These are phyloP conservation scores for Colletotrichum gigasporum DNA, from an alignment of 2,329 filamentous ascomycete genomes.

Conservation along the genomic window DNA sequence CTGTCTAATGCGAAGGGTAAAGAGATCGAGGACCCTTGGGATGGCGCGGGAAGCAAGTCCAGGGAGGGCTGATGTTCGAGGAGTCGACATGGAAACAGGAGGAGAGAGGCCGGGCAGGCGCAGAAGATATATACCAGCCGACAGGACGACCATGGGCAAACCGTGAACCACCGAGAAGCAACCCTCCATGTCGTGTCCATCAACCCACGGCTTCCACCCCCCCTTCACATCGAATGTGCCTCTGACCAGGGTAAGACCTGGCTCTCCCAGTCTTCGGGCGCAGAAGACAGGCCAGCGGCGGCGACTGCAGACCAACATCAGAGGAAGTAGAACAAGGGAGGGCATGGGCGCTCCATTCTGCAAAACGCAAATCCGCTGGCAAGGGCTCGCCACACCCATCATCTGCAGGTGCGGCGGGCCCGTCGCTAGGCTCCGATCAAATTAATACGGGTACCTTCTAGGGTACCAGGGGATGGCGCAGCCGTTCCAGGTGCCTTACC, in stretches of 20 bases:
- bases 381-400: conserved; percentile 13
- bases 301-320: conserved; percentile 13
- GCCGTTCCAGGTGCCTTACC: background rate
- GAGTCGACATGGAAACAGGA: conserved; percentile 17
- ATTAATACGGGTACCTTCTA: background rate
- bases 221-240: no score
- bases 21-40: conserved; percentile 11
- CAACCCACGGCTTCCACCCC: no score
- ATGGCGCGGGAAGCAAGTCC: conserved; percentile 19
- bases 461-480: background rate
- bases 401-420: conserved; percentile 6
- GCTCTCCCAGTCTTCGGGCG: no score
- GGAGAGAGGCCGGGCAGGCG: background rate
- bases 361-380: conserved; percentile 11
- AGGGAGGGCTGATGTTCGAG: conserved; percentile 19
- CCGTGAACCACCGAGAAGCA: background rate
- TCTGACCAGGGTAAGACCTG: no score
- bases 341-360: conserved; percentile 9
- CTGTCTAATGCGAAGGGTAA: background rate
- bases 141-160: background rate
- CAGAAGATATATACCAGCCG: conserved; percentile 24
- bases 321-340: conserved; percentile 12
- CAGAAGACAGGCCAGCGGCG: background rate
- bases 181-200: background rate
- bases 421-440: background rate